These are phyloP conservation scores for Gossypium bickii DNA, from an alignment of 345 rosid genomes.

Conservation along the genomic window DNA sequence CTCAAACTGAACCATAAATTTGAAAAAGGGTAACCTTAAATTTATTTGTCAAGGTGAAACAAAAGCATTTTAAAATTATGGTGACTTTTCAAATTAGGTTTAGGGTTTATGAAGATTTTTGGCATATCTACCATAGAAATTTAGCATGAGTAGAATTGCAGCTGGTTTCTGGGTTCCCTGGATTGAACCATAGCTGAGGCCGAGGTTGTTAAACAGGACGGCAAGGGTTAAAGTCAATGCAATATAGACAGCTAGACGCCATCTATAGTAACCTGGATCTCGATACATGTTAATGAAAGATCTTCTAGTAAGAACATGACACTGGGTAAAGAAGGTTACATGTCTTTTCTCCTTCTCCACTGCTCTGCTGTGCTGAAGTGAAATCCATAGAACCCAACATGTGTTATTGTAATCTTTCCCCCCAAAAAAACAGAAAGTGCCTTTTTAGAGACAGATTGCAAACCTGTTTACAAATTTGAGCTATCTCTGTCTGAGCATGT, in stretches of 20 bases:
- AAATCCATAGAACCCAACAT: background rate
- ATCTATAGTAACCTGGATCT: conserved; percentile 53
- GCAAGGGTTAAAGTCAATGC: conserved; percentile 37
- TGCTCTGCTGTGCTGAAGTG: conserved; percentile 13
- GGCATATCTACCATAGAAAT: no score
- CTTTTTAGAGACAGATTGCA: no score
- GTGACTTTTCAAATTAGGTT: no score
- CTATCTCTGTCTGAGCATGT: conserved; percentile 23
- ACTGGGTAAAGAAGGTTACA: conserved; percentile 39
- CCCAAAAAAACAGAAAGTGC: no score
- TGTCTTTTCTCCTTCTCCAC: conserved; percentile 22
- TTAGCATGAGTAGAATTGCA: no score
- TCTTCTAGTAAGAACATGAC: conserved; percentile 39
- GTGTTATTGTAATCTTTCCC: background rate
- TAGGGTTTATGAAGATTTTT: no score
- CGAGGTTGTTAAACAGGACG: conserved; percentile 28
- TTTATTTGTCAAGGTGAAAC: no score
- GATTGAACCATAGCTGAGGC: conserved; percentile 15
- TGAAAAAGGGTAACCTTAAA: no score
- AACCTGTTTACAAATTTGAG: conserved; percentile 28
- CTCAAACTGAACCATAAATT: no score
- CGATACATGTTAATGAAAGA: conserved; percentile 58
- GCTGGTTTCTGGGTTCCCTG: conserved; percentile 2
- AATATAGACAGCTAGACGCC: conserved; percentile 40
- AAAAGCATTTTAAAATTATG: no score